Evolutionary conservation across 306 rosid genomes (phyloP), one percentile per base, ranked within the genome.

Genomic region (Urtica urens): DNA sequence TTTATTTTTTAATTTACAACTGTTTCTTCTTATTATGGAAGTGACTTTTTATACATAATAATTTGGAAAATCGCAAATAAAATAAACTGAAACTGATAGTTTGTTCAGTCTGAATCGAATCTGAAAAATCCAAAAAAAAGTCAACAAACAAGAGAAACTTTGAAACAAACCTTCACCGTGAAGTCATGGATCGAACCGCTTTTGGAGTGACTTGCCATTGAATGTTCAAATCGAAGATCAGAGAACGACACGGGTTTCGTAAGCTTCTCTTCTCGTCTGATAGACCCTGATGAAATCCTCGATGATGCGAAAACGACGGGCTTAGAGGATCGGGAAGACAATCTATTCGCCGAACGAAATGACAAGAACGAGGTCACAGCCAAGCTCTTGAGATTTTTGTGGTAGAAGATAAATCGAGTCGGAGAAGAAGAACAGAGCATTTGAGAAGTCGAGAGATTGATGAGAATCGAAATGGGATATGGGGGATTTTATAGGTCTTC

Each of bases 171-270:
- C 49, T 57, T 43, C 26, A 39, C 23, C 37, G 44, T 24, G 56
- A 49, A 49, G 27, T 59, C 56, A 13, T 38, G 26, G 33, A 21
- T 21, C 29, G 53, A 50, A 3, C 29, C 52, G 38, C 19, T 49
- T n/a, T 18, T 49, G 22, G 95, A 77, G 20, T 64, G 80, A 67
- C 77, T 29, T 7, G 93, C 87, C 93, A 85, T 81, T 12, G 75
- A 46, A 61, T 55, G 79, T 59, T 48, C 58, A 21, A 53, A 60
- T 41, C 28, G 53, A 3, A 34, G 42, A 54, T 10, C 3, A 25
- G 34, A 53, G 9, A 1, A 41, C 30, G n/a, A n/a, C n/a, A 67
- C 57, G 1, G 66, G 44, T 35, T 44, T 44, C 40, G 41, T 50
- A 46, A 58, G 48, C 30, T 18, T 23, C 13, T 59, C 18, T 25